phyloP scores from a whole-genome alignment of 1,284 basidiomycete genomes.

The Chalciporus sp. region DNA sequence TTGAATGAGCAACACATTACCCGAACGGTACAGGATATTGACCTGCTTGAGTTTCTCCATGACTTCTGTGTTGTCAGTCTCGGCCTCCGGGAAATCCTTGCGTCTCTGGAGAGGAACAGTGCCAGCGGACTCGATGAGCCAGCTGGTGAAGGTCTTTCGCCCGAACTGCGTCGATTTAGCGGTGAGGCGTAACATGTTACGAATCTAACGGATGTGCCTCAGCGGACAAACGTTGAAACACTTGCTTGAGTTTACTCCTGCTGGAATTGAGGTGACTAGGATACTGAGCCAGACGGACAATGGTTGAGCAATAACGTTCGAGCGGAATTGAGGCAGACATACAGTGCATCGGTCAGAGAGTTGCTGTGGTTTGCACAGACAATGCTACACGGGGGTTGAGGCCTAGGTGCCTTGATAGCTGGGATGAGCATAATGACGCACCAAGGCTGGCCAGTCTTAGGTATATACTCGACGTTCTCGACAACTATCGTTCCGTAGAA shows the following conservation, averaged over 20 bases:
- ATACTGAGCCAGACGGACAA: slow-evolving; percentile 44
- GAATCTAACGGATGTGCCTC: slow-evolving; percentile 38
- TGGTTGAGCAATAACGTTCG: slow-evolving; percentile 5
- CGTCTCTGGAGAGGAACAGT: slow-evolving; percentile 79
- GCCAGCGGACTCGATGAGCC: slow-evolving; percentile 85
- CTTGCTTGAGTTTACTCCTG: slow-evolving; percentile 46
- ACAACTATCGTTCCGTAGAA: slow-evolving; percentile 89
- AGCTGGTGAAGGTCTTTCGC: slow-evolving; percentile 78
- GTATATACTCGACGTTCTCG: slow-evolving; percentile 73
- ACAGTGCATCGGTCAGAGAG: slow-evolving; percentile 84
- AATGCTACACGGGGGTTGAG: slow-evolving; percentile 40
- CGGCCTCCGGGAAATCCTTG: slow-evolving; percentile 61
- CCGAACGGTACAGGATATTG: slow-evolving; percentile 2
- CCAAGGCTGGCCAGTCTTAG: slow-evolving; percentile 73
- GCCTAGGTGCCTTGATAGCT: background rate
- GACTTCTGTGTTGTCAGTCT: slow-evolving; percentile 64
- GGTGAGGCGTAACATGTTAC: slow-evolving; percentile 80
- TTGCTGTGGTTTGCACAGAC: slow-evolving; percentile 85
- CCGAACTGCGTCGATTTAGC: slow-evolving; percentile 87
- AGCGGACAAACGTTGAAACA: slow-evolving; percentile 2
- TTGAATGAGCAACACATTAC: slow-evolving; percentile 2
- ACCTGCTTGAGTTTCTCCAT: slow-evolving; percentile 74
- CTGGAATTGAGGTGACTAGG: slow-evolving; percentile 69
- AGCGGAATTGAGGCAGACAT: slow-evolving; percentile 32
- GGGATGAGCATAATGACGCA: slow-evolving; percentile 41